phyloP scores from a whole-genome alignment of 768 basidiomycete species.

The Russula olivacea region DNA sequence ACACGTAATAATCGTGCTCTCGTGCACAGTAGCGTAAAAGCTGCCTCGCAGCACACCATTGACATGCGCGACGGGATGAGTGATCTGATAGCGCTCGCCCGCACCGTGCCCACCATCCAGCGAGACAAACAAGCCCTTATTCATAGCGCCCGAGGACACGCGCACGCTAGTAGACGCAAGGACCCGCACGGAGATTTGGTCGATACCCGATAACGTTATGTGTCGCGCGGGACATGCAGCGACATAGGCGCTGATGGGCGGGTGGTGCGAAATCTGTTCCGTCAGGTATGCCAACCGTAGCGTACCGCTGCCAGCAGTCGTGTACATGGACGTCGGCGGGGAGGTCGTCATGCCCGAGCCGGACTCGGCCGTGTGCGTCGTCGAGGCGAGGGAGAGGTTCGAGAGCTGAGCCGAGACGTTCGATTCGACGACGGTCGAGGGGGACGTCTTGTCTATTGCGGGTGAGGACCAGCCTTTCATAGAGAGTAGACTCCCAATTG shows the following conservation, averaged over 20 bases:
- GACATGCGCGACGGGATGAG: constrained; percentile 83
- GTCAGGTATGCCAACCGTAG: constrained; percentile 77
- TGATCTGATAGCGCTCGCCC: constrained; percentile 81
- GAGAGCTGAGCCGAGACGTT: constrained; percentile 53
- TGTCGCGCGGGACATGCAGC: constrained; percentile 69
- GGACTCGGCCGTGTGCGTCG: constrained; percentile 29
- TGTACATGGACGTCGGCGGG: constrained; percentile 30
- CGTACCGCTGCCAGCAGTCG: constrained; percentile 20
- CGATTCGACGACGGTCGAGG: constrained; percentile 41
- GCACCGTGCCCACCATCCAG: constrained; percentile 67
- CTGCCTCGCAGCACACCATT: constrained; percentile 89
- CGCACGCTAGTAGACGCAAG: constrained; percentile 75
- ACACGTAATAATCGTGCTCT: constrained; percentile 78
- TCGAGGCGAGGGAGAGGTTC: constrained; percentile 48
- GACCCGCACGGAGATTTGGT: constrained; percentile 91
- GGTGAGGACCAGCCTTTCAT: constrained; percentile 40
- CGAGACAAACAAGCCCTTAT: constrained; percentile 83
- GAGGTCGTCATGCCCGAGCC: constrained; percentile 17
- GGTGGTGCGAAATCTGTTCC: constrained; percentile 96
- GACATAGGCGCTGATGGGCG: constrained; percentile 84
- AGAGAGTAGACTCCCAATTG: constrained; percentile 50
- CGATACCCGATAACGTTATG: constrained; percentile 70
- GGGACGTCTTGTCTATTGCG: constrained; percentile 11
- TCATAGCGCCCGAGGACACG: constrained; percentile 74
- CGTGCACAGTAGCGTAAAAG: constrained; percentile 85